Percentiles rank a stretch among this genome's conserved stretches.
These are phyloP conservation scores for Xylaria venustula DNA, from an alignment of 495 filamentous ascomycete species.

Conservation along the genomic window DNA sequence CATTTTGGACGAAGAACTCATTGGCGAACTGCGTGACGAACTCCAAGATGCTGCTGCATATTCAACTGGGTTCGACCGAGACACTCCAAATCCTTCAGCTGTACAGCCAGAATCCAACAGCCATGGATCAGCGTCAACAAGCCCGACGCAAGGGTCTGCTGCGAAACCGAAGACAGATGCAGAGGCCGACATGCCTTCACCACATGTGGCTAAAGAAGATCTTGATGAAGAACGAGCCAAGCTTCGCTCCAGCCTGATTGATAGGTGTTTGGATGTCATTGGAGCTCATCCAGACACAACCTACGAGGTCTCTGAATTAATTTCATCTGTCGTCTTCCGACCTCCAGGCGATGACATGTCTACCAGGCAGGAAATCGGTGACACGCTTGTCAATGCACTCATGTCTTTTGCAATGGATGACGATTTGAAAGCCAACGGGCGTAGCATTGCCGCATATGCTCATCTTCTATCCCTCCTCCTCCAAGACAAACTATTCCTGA, in stretches of 20 bases:
- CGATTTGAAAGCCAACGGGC: slow-evolving; percentile 63
- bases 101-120: slow-evolving; percentile 2
- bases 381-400: slow-evolving; percentile 80
- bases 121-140: slow-evolving; percentile 19
- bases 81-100: slow-evolving; percentile 16
- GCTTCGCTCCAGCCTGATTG: slow-evolving; percentile 75
- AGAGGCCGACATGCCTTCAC: not conserved
- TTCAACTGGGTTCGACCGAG: slow-evolving; percentile 16
- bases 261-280: slow-evolving; percentile 85
- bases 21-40: slow-evolving; percentile 27
- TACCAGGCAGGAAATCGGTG: slow-evolving; percentile 69
- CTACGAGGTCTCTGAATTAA: slow-evolving; percentile 86
- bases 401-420: slow-evolving; percentile 79
- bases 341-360: slow-evolving; percentile 54
- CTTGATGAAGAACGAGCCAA: slow-evolving; percentile 73
- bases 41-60: slow-evolving; percentile 15
- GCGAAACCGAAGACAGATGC: slow-evolving; percentile 13
- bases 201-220: slow-evolving; percentile 66
- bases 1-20: slow-evolving; percentile 20
- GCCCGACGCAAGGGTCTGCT: slow-evolving; percentile 21
- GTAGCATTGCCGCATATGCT: slow-evolving; percentile 78
- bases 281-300: slow-evolving; percentile 85
- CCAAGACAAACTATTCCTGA: slow-evolving; percentile 78
- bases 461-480: slow-evolving; percentile 88
- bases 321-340: slow-evolving; percentile 72